A percentile compares a stretch with the other conserved stretches of the same genome.
Conservation (phyloP, 208 protist species). For the Crithidia sp. region DNA sequence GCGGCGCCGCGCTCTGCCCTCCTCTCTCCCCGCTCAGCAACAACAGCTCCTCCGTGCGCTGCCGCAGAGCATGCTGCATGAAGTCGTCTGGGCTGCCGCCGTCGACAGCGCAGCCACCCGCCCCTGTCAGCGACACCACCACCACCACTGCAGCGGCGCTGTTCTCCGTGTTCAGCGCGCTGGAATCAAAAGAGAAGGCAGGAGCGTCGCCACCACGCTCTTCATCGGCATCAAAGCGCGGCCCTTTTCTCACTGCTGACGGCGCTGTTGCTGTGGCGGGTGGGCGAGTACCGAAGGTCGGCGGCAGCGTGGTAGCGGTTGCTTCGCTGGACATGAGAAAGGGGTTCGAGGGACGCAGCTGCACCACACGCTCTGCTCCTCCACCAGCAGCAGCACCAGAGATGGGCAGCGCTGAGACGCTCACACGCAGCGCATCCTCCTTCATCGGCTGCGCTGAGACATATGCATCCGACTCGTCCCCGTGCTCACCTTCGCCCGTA, state of each 20-base stretch:
- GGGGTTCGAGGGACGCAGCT: constrained; percentile 19
- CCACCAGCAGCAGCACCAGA: neutral
- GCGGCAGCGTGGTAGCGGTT: neutral
- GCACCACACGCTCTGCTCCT: constrained; percentile 4
- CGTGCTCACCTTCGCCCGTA: neutral
- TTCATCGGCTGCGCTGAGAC: too few relatives aligned
- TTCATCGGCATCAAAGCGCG: too few relatives aligned
- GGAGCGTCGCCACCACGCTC: too few relatives aligned
- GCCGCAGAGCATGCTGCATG: constrained; percentile 5
- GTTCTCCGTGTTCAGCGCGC: neutral
- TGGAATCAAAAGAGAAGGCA: neutral
- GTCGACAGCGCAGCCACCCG: neutral
- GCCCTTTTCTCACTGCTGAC: neutral
- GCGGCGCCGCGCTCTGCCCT: neutral
- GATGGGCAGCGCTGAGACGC: too few relatives aligned
- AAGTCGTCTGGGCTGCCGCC: neutral
- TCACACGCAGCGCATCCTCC: too few relatives aligned
- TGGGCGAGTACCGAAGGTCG: neutral
- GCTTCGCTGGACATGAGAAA: constrained; percentile 4
- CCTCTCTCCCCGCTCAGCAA: too few relatives aligned
- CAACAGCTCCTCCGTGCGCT: constrained; percentile 8
- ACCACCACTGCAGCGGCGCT: neutral
- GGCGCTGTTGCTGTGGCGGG: neutral
- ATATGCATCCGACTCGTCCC: neutral
- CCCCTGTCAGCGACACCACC: neutral